Evolutionary conservation across 2,329 filamentous ascomycete species (phyloP).

Genomic region (Aaosphaeria arxii): DNA sequence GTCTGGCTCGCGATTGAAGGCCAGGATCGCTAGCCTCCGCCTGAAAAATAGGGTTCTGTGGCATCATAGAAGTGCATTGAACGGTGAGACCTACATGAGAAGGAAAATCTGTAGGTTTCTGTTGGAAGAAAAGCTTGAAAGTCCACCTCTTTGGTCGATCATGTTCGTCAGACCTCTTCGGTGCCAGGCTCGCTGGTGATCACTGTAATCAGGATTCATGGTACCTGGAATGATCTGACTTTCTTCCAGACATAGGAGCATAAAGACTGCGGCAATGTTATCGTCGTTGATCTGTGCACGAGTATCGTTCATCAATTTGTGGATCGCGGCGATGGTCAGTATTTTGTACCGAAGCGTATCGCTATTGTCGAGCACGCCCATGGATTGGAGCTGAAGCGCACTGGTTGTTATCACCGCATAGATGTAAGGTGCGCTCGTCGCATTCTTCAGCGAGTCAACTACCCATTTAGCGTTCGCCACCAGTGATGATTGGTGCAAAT

Average conservation of each 20-base stretch:
- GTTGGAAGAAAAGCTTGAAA: slow-evolving; percentile 22
- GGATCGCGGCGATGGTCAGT: slow-evolving; percentile 25
- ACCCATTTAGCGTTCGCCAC: slow-evolving; percentile 23
- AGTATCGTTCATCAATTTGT: slow-evolving; percentile 21
- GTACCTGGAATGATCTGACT: slow-evolving; percentile 19
- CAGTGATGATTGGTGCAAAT: slow-evolving; percentile 17
- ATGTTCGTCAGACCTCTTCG: slow-evolving; percentile 28
- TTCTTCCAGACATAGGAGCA: slow-evolving; percentile 30
- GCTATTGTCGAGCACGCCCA: slow-evolving; percentile 4
- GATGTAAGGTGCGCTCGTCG: slow-evolving; percentile 25
- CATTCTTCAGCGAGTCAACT: slow-evolving; percentile 16
- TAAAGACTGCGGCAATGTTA: slow-evolving; percentile 32
- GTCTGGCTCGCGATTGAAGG: too few relatives aligned
- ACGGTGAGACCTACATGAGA: slow-evolving; percentile 4
- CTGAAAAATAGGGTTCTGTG: too few relatives aligned
- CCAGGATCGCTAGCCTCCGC: too few relatives aligned
- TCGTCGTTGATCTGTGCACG: slow-evolving; percentile 21
- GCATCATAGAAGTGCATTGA: too few relatives aligned
- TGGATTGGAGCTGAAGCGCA: slow-evolving; percentile 17
- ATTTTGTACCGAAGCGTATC: slow-evolving; percentile 22
- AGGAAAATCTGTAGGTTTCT: slow-evolving; percentile 30
- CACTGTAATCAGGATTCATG: slow-evolving; percentile 14
- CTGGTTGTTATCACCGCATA: slow-evolving; percentile 26
- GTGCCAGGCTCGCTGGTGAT: slow-evolving; percentile 20
- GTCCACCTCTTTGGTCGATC: slow-evolving; percentile 33